Base-by-base conservation (phyloP, 2,329 filamentous ascomycete species). In the Emergomyces africanus region DNA sequence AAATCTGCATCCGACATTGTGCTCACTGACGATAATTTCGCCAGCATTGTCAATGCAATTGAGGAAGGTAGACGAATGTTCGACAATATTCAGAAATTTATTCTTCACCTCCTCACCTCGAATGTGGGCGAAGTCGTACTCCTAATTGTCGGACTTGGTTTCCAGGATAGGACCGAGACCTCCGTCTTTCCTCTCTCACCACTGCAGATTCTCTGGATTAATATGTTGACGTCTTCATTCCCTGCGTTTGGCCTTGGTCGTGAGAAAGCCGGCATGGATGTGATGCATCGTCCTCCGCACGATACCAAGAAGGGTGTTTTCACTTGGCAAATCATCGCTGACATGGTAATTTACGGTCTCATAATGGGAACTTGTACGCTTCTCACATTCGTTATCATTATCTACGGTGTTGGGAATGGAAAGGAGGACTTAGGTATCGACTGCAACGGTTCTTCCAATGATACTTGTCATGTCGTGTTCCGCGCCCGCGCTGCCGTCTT, bases 41-140 rank as follows among this genome's bases (percentile, higher is more conserved):
- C 90, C 64, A 89, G 85, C 1, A 94, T 95, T 63, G 85, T 94
- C 20, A 83, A 88, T 41, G 88, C 89, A 5, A 89, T 94, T 63
- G 86, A 88, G 65, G 88, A 94, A 73, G 89, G 89, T 18, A 83
- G 89, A 15, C 82, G 89, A 65, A 90, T 92, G 79, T 92, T 91
- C 69, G 88, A 92, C 72, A 94, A 94, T 68, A 90, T 94, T 63
- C 88, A 94, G 68, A 92, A 92, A 63, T 83, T 83, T 63, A 76
- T 83, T 37, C 76, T 83, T 2, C 79, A 79, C 65, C 72, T 82
- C 41, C 74, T 83, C 42, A 76, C 79, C 3, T 77, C 79, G 60
- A 83, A 83, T 63, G 77, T 83, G 25, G 80, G 79, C 4, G 80
- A 83, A 67, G 82, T 82, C 18, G 76, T 79, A 59, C 77, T 80